A percentile compares a stretch with the other conserved stretches of the same genome.
Conservation (phyloP, 306 rosid species). For the Cucurbita ficifolia region DNA sequence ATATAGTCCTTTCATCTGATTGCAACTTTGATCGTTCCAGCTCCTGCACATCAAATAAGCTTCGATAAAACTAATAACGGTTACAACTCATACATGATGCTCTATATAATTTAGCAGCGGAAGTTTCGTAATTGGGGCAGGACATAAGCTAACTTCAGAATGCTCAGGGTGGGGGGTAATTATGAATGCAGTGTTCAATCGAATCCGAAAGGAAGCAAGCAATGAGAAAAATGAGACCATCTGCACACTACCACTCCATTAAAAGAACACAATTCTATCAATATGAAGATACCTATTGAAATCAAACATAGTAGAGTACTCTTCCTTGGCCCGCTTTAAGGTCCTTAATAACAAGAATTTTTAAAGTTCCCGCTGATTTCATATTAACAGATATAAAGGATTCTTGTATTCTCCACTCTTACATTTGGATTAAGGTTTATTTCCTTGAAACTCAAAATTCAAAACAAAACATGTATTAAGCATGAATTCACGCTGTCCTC, state of each 20-base stretch:
- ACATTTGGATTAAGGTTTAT: not conserved
- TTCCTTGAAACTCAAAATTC: not conserved
- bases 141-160: not conserved
- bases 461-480: not conserved
- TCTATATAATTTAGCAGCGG: not conserved
- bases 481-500: not conserved
- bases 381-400: not conserved
- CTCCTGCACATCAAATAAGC: conserved; percentile 33
- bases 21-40: conserved; percentile 48
- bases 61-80: not conserved
- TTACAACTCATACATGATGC: not conserved
- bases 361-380: not conserved
- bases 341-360: not conserved
- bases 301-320: not conserved
- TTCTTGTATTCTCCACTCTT: not conserved
- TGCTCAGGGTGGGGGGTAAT: not conserved
- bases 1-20: conserved; percentile 82
- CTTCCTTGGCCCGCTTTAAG: not conserved
- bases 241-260: not conserved
- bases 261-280: not conserved
- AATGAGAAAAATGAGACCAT: not conserved
- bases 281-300: not conserved
- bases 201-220: not conserved
- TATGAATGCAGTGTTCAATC: not conserved
- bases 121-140: not conserved